Evolutionary conservation across 441 rosid species (phyloP), one percentile per base, ranked within the genome.

Genomic region (Erodium trifolium): DNA sequence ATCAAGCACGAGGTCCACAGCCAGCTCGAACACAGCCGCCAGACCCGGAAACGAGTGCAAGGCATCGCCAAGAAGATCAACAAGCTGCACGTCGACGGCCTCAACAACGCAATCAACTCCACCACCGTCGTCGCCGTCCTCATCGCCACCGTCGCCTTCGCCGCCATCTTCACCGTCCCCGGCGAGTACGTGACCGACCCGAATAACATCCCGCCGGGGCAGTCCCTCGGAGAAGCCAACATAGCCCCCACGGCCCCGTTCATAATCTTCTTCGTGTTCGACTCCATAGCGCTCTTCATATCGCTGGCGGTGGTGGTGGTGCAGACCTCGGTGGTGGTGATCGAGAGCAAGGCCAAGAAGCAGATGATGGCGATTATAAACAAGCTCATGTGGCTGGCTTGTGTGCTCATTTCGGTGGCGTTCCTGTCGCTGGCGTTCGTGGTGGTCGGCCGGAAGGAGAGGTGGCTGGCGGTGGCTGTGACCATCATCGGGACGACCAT

Each of bases 311-410:
- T 87, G 16, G 97, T 91, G 67, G 95, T 91, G 73, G 96, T 93
- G 53, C 99, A 93, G 79, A 93, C 96, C 14, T 89, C 97, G 3
- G 95, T 93, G 37, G 96, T 93, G 13, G 93, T 88, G 31, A 91
- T 86, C 47, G 95, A 91, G 72, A 88, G 89, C 80, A 88, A 85
- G 72, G 96, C 97, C 3, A 89, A 93, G 88, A 91, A 88, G 82
- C 91, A 86, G 70, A 79, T 93, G 96, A 86, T 93, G 97, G 91
- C 92, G 2, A 69, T 91, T 5, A 91, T 93, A 45, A 93, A 91
- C 86, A 85, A 93, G 82, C 55, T 93, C 73, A 91, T 91, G 97
- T 93, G 99, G 99, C 73, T 91, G 31, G 98, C 97, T 17, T 93
- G 92, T 37, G 88, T 84, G 47, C 86, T 88, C 23, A 66, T 91